These are phyloP conservation scores for Aspergillus tubingensis DNA, from an alignment of 2,329 filamentous ascomycete genomes.

Conservation along the genomic window DNA sequence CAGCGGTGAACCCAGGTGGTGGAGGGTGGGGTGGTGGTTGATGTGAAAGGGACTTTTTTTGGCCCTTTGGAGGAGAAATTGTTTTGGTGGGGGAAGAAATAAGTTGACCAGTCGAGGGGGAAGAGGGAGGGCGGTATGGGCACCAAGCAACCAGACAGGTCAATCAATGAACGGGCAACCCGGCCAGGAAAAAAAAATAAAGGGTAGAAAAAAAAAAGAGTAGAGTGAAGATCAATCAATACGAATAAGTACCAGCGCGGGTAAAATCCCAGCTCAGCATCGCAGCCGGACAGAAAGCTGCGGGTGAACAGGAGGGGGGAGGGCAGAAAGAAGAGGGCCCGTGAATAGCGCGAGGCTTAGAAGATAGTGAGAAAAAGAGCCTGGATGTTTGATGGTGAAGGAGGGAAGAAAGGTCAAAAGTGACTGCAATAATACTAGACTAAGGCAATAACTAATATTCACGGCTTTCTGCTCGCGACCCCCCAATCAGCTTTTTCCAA, in stretches of 20 bases:
- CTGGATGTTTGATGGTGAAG: neutral
- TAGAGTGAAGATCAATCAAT: neutral
- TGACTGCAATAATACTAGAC: neutral
- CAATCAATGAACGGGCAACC: neutral
- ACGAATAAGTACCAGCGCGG: constrained; percentile 5
- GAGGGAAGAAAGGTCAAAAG: neutral
- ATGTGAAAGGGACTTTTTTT: constrained; percentile 20
- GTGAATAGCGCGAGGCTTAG: neutral
- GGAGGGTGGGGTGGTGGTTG: constrained; percentile 18
- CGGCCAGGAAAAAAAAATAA: neutral
- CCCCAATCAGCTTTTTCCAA: neutral
- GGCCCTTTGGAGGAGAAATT: constrained; percentile 15
- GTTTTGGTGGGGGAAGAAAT: constrained; percentile 25
- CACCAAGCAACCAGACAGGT: neutral
- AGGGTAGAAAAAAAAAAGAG: constrained; percentile 11
- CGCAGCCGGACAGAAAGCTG: constrained; percentile 22
- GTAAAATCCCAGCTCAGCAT: constrained; percentile 29
- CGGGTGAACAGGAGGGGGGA: constrained; percentile 14
- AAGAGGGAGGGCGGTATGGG: constrained; percentile 2
- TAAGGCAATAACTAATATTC: neutral
- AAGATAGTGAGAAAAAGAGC: neutral
- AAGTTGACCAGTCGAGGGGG: constrained; percentile 6
- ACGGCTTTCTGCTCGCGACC: neutral
- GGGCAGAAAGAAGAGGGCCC: neutral
- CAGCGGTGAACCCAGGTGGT: constrained; percentile 18